phyloP scores from a whole-genome alignment of 2,329 filamentous ascomycete genomes.

The Rutstroemia sp. region DNA sequence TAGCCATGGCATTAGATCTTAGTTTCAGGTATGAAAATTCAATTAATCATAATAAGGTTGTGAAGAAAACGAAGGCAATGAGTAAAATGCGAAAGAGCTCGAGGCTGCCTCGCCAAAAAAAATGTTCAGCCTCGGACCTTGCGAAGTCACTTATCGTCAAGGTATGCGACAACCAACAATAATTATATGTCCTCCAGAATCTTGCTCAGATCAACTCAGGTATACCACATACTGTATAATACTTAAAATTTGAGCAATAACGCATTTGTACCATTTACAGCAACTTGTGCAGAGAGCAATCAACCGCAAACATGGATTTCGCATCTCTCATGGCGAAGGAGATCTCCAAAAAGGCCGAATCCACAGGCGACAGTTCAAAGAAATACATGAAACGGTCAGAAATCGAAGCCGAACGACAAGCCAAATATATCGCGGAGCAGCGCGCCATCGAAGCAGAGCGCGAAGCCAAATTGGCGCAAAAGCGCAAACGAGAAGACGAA shows the following conservation, averaged over 20 bases:
- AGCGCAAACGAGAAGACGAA: slow-evolving; percentile 86
- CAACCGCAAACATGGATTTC: slow-evolving; percentile 71
- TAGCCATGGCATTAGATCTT: slow-evolving; percentile 25
- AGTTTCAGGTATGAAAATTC: not conserved
- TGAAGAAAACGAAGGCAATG: not conserved
- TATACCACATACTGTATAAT: no score
- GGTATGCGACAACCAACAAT: no score
- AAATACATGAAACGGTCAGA: slow-evolving; percentile 86
- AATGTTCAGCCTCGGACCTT: slow-evolving; percentile 6
- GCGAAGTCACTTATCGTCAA: not conserved
- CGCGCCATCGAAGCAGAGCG: slow-evolving; percentile 65
- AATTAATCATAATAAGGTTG: not conserved
- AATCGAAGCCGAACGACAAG: slow-evolving; percentile 72
- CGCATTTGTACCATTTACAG: not conserved
- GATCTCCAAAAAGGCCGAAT: slow-evolving; percentile 70
- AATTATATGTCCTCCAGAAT: no score
- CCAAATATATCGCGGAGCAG: slow-evolving; percentile 77
- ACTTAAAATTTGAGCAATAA: not conserved
- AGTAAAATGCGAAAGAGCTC: slow-evolving; percentile 2
- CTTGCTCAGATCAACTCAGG: no score
- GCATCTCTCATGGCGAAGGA: slow-evolving; percentile 88
- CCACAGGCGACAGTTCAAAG: slow-evolving; percentile 37
- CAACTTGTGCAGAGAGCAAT: not conserved
- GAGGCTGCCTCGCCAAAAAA: slow-evolving; percentile 11
- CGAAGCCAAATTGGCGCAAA: slow-evolving; percentile 60